Evolutionary conservation across 23 red algal genomes (phyloP), one percentile per base, ranked within the genome.

Genomic region (Rhodosorus marinus): DNA sequence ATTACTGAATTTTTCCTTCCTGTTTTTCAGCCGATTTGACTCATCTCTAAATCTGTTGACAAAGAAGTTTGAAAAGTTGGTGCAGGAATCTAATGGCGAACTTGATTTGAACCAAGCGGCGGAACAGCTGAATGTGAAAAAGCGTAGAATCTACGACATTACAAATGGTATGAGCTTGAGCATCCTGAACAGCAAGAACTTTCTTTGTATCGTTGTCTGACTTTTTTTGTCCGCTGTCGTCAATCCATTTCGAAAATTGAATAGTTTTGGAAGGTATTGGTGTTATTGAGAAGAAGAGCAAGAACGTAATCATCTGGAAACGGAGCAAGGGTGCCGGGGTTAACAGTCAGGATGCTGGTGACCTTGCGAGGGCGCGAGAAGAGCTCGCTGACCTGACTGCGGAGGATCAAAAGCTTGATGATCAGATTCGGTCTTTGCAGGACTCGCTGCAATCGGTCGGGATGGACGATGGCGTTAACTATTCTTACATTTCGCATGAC

Each of bases 261-360:
- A n/a, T n/a, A n/a, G 87, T 94, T 19, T 59, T 94, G 42, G 87
- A 94, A 58, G 87, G 87, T 43, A 82, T 94, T 55, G 87, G 87
- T 5, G 69, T 94, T 46, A 94, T 94, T 52, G 87, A 94, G 63
- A 94, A 94, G 33, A 73, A 82, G 52, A 60, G 50, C 35, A 94
- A 94, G 70, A 94, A 82, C 61, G 78, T 81, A 62, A 94, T 94
- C 60, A 70, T 72, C 33, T 94, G 87, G 87, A 69, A 71, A 26
- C 58, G 67, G 2, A 48, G 70, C 24, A 48, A 57, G 7, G 57
- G 42, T 49, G 45, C n/a, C 42, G 24, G 43, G 29, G 17, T 4
- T 25, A 11, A 24, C 57, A 28, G 0, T 42, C 3, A 46, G 11
- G 42, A 33, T 5, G 4, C 27, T 26, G 2, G 60, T 17, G 45